A percentile compares a stretch with the other conserved stretches of the same genome.
Conservation (phyloP, 345 rosid genomes). For the Euphorbia pulcherrima region DNA sequence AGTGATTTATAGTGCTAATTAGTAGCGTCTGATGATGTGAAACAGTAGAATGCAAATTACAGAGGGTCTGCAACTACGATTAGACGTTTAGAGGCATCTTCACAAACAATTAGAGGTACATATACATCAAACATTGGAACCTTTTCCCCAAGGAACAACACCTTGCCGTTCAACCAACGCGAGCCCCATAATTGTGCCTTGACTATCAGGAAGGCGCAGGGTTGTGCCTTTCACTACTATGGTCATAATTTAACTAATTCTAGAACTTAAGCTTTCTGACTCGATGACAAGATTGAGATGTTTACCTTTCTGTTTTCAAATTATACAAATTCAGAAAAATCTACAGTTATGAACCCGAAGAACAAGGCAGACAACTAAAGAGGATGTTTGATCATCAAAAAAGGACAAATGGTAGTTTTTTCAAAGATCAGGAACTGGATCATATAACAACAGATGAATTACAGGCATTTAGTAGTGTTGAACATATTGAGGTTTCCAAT, state of each 20-base stretch:
- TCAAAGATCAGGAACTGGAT: conserved; percentile 31
- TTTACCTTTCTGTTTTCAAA: not conserved
- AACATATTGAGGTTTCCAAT: conserved; percentile 41
- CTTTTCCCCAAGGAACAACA: too few species aligned
- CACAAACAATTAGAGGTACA: conserved; percentile 91
- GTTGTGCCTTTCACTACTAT: too few species aligned
- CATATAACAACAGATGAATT: conserved; percentile 20
- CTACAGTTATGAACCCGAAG: conserved; percentile 79
- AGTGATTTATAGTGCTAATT: not conserved
- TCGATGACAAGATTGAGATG: too few species aligned
- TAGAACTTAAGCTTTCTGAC: too few species aligned
- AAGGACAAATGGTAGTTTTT: conserved; percentile 37
- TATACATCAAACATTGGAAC: too few species aligned
- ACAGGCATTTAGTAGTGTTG: conserved; percentile 25
- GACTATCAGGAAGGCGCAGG: too few species aligned
- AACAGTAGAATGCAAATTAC: conserved; percentile 62
- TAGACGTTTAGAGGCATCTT: too few species aligned
- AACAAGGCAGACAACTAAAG: conserved; percentile 74
- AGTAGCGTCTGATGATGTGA: conserved; percentile 3
- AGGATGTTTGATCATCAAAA: conserved; percentile 81
- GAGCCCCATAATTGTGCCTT: too few species aligned
- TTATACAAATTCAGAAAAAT: conserved; percentile 60
- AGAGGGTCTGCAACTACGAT: too few species aligned
- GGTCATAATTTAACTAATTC: too few species aligned
- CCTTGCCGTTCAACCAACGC: too few species aligned